Evolutionary conservation across 2,329 filamentous ascomycete genomes (phyloP), one percentile per base, ranked within the genome.

Genomic region (Aspergillus neoniger): DNA sequence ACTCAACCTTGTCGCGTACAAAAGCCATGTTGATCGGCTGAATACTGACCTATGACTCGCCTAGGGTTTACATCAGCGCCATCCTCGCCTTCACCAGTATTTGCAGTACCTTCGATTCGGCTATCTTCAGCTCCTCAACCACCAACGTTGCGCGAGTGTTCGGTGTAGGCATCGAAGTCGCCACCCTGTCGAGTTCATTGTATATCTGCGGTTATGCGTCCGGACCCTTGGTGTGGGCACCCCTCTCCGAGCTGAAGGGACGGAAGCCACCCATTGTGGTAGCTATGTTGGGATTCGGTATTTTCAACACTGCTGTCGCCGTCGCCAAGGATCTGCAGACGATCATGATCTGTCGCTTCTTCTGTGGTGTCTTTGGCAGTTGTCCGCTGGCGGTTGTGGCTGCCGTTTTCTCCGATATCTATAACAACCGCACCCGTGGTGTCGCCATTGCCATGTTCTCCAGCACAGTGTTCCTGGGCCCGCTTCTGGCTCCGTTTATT

Each of bases 101-200:
- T 30, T 65, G 64, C 39, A 83, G 80, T 48, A 80, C 81, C 1
- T 83, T 84, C 58, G 79, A 78, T 1, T 73, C 70, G 2, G 87
- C 85, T 74, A 86, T 91, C 69, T 91, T 91, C 76, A 89, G 87
- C 3, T 78, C 85, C 28, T 87, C 87, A 5, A 89, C 86, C 1
- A 61, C 63, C 12, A 68, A 77, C 19, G 81, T 91, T 5, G 82
- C 85, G 9, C 49, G 57, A 3, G 71, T 80, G 15, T 83, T 82
- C 64, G 60, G 76, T n/a, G 77, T 81, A 3, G 72, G 75, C 2
- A 65, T 59, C 2, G 74, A 80, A 63, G 75, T 81, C 1, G 67
- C 76, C 1, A 75, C 72, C 0, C 70, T 82, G 8, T 79, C 80
- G 8, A 78, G 80, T 1, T 76, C 77, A 1, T 67, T 83, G 12